Conservation (phyloP, 1,284 basidiomycete genomes). For the Sparassis latifolia region DNA sequence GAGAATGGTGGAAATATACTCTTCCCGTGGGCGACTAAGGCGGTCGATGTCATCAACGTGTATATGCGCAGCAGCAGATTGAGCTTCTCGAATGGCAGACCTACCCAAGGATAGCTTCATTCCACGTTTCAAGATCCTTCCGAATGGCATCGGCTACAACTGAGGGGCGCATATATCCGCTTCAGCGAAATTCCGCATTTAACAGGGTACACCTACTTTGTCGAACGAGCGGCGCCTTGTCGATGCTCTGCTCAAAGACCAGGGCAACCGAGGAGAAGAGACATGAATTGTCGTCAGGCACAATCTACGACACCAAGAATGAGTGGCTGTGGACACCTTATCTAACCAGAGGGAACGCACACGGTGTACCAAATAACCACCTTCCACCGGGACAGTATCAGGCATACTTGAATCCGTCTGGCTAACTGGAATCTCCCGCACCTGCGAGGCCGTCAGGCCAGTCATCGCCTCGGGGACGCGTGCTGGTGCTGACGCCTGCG, state of each 20-base stretch:
- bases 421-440: constrained; percentile 9
- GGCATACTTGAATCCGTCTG: constrained; percentile 16
- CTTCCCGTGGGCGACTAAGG: constrained; percentile 57
- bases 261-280: constrained; percentile 83
- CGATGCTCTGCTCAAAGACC: constrained; percentile 76
- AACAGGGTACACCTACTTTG: constrained; percentile 40
- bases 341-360: constrained; percentile 30
- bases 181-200: not conserved
- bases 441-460: constrained; percentile 20
- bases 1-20: constrained; percentile 78
- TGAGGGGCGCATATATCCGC: constrained; percentile 20
- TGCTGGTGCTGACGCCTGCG: constrained; percentile 7
- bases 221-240: constrained; percentile 58
- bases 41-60: not conserved
- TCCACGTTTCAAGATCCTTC: constrained; percentile 65
- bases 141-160: constrained; percentile 80
- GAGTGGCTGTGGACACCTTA: not conserved
- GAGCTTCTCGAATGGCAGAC: constrained; percentile 13
- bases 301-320: constrained; percentile 45
- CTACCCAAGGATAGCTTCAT: constrained; percentile 81
- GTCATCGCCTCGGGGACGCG: constrained; percentile 18
- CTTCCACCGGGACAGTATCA: constrained; percentile 23
- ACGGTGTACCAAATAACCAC: constrained; percentile 64
- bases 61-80: not conserved
- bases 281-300: constrained; percentile 92